Conservation (phyloP, 108 stramenopile species). For the Discostella stelligeroides region DNA sequence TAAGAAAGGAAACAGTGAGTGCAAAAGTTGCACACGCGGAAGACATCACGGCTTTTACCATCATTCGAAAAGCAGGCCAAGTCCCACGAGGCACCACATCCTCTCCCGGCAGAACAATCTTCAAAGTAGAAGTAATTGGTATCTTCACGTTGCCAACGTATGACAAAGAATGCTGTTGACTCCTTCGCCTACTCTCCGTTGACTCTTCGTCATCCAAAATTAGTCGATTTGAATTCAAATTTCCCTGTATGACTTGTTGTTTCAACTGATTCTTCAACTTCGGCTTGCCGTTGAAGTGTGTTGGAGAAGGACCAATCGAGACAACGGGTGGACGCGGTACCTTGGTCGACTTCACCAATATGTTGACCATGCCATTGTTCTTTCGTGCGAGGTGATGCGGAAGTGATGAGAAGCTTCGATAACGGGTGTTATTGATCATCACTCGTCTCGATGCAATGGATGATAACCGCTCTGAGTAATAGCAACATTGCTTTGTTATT, state of each 20-base stretch:
- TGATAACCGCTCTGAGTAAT: too few relatives aligned
- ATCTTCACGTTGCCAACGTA: slow-evolving; percentile 64
- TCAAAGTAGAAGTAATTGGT: slow-evolving; percentile 72
- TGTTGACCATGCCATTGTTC: slow-evolving; percentile 49
- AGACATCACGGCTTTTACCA: slow-evolving; percentile 64
- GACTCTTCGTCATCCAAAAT: background rate
- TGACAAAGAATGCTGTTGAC: slow-evolving; percentile 37
- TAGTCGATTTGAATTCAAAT: background rate
- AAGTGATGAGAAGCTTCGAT: background rate
- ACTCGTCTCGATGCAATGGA: too few relatives aligned
- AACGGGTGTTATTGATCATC: too few relatives aligned
- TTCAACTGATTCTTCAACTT: slow-evolving; percentile 10
- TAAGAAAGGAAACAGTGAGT: background rate
- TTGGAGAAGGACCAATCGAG: too few relatives aligned
- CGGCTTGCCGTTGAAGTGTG: background rate
- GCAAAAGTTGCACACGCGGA: too few relatives aligned
- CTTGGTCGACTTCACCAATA: slow-evolving; percentile 45
- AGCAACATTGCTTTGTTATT: too few relatives aligned
- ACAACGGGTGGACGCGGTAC: slow-evolving; percentile 32
- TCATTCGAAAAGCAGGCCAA: slow-evolving; percentile 88
- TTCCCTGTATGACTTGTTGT: background rate
- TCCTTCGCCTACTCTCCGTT: slow-evolving; percentile 3
- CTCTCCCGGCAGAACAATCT: slow-evolving; percentile 69
- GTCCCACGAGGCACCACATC: slow-evolving; percentile 65
- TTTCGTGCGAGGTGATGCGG: slow-evolving; percentile 42